Conservation (phyloP, 2,329 filamentous ascomycete species). For the Penicillium aurantiogriseum region DNA sequence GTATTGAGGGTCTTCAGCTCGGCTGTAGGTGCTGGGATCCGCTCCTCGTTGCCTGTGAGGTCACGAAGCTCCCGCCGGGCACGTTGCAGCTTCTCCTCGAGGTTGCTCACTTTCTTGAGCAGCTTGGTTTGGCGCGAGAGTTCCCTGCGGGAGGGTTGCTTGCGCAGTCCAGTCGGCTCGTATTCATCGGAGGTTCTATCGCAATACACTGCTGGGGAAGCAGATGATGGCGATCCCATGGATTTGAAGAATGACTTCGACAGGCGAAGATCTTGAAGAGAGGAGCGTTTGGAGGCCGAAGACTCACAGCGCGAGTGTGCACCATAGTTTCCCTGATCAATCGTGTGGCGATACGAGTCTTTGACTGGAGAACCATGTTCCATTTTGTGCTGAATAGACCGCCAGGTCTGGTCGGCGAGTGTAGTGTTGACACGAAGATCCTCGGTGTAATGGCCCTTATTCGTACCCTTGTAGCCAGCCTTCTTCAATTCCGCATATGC, state of each 20-base stretch:
- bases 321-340: background rate
- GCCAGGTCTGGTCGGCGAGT: slow-evolving; percentile 37
- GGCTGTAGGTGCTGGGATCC: slow-evolving; percentile 12
- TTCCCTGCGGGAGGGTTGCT: slow-evolving; percentile 56
- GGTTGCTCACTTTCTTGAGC: slow-evolving; percentile 59
- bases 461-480: slow-evolving; percentile 48
- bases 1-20: slow-evolving; percentile 20
- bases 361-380: slow-evolving; percentile 19
- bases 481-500: slow-evolving; percentile 56
- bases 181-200: slow-evolving; percentile 26
- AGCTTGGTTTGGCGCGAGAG: slow-evolving; percentile 58
- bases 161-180: slow-evolving; percentile 38
- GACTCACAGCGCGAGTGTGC: slow-evolving; percentile 19
- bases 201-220: slow-evolving; percentile 14
- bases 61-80: slow-evolving; percentile 56
- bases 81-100: slow-evolving; percentile 57
- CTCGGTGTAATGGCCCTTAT: slow-evolving; percentile 34
- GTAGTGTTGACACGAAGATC: slow-evolving; percentile 18
- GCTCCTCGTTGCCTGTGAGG: slow-evolving; percentile 43
- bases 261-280: slow-evolving; percentile 38
- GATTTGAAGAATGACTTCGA: slow-evolving; percentile 32
- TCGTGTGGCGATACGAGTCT: slow-evolving; percentile 18
- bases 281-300: slow-evolving; percentile 31
- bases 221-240: slow-evolving; percentile 30
- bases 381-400: slow-evolving; percentile 34